Conservation (phyloP, 2,329 filamentous ascomycete genomes). For the Cercospora sp. region DNA sequence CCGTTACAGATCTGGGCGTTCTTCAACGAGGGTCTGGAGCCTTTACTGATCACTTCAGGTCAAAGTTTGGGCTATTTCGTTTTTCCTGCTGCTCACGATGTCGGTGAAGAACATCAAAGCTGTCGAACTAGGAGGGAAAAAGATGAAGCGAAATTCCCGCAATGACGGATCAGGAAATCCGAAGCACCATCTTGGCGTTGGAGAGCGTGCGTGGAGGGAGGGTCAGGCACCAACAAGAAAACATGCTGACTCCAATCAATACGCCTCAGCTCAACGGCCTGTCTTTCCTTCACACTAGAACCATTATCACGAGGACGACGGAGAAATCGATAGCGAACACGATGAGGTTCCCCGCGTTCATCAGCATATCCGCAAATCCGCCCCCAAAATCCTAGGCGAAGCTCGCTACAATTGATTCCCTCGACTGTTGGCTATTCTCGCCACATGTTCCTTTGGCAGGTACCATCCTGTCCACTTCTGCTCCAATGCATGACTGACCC, state of each 20-base stretch:
- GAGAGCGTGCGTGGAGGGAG: neutral
- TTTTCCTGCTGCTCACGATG: neutral
- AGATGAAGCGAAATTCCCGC: conserved; percentile 4
- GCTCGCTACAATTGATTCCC: conserved; percentile 19
- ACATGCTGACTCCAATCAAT: neutral
- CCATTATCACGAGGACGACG: neutral
- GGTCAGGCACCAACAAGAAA: neutral
- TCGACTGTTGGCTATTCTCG: conserved; percentile 21
- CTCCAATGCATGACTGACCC: conserved; percentile 33
- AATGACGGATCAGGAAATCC: neutral
- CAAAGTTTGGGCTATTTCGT: neutral
- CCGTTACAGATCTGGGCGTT: neutral
- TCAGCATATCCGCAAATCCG: neutral
- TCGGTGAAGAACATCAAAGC: neutral
- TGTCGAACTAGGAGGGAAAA: neutral
- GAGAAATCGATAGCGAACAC: conserved; percentile 1
- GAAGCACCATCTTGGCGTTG: conserved; percentile 9
- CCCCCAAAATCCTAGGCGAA: neutral
- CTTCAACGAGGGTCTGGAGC: neutral
- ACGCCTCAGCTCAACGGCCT: neutral
- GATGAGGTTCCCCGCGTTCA: neutral
- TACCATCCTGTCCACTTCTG: conserved; percentile 41
- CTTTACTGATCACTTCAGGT: neutral
- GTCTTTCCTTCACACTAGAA: neutral
- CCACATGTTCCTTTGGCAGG: conserved; percentile 27